Evolutionary conservation across 345 rosid species (phyloP).

Genomic region (Syzygium aromaticum): DNA sequence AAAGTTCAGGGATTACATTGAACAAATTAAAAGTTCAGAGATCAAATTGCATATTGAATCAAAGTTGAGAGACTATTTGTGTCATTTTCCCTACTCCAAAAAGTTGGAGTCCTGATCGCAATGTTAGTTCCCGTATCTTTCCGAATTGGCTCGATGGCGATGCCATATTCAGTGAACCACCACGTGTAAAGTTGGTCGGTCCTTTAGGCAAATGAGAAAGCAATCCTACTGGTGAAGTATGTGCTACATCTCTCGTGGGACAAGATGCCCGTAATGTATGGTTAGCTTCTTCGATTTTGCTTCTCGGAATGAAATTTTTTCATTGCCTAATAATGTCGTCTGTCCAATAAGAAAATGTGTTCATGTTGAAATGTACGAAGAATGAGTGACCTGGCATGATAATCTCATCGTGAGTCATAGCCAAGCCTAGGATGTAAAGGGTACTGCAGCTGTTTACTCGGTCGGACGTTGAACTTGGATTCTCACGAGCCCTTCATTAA

Average conservation of each 20-base stretch:
- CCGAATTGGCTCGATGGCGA: not conserved
- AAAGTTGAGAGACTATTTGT: no score
- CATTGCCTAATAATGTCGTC: not conserved
- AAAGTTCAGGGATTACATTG: no score
- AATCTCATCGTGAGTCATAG: not conserved
- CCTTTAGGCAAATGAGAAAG: not conserved
- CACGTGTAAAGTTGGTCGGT: not conserved
- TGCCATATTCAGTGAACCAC: no score
- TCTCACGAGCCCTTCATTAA: not conserved
- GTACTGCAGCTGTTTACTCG: not conserved
- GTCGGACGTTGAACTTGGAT: not conserved
- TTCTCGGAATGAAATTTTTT: not conserved
- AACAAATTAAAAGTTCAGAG: no score
- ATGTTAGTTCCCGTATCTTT: not conserved
- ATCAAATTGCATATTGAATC: no score
- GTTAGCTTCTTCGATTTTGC: not conserved
- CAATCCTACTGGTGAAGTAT: not conserved
- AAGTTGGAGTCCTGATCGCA: not conserved
- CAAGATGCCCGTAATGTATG: not conserved
- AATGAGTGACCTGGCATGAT: not conserved
- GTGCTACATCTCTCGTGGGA: not conserved
- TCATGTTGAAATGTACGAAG: not conserved
- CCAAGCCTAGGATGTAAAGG: not conserved
- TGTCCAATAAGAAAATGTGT: not conserved
- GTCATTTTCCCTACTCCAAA: no score